phyloP scores from a whole-genome alignment of 495 filamentous ascomycete species.

The Podospora bellae-mahoneyi region DNA sequence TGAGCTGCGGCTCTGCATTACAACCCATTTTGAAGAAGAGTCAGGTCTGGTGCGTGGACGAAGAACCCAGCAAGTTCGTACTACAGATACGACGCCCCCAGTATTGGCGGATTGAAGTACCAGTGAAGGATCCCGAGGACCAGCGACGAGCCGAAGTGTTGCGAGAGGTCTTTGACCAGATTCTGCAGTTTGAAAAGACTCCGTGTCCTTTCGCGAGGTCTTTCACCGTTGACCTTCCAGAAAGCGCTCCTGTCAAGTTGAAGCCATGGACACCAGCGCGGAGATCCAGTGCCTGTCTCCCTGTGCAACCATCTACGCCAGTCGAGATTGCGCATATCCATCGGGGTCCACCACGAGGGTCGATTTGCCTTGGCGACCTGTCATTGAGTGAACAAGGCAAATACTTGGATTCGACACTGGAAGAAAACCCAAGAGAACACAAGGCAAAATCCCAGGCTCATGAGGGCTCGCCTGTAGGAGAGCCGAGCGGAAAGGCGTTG shows the following conservation, averaged over 20 bases:
- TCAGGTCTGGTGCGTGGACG: slow-evolving; percentile 90
- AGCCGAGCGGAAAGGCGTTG: not conserved
- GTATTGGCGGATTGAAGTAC: slow-evolving; percentile 87
- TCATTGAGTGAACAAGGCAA: not conserved
- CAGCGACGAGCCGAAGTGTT: slow-evolving; percentile 57
- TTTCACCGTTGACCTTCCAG: slow-evolving; percentile 73
- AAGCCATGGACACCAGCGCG: slow-evolving; percentile 65
- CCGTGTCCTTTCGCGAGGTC: slow-evolving; percentile 77
- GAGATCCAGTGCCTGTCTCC: slow-evolving; percentile 35
- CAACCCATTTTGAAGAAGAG: slow-evolving; percentile 83
- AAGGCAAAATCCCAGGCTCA: not conserved
- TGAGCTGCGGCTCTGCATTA: slow-evolving; percentile 75
- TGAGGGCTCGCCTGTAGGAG: not conserved
- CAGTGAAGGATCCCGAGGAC: slow-evolving; percentile 59
- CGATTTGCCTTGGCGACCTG: slow-evolving; percentile 17
- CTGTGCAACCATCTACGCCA: slow-evolving; percentile 27
- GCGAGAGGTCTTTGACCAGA: slow-evolving; percentile 62
- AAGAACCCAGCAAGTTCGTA: slow-evolving; percentile 72
- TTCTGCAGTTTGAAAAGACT: slow-evolving; percentile 82
- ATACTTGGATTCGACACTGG: not conserved
- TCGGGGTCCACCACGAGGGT: slow-evolving; percentile 14
- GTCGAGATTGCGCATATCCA: slow-evolving; percentile 25
- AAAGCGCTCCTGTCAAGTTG: slow-evolving; percentile 62
- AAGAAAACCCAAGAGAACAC: not conserved
- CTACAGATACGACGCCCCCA: slow-evolving; percentile 72